Evolutionary conservation across 2,329 filamentous ascomycete genomes (phyloP), one percentile per base, ranked within the genome.

Genomic region (Chaetomium sp.): DNA sequence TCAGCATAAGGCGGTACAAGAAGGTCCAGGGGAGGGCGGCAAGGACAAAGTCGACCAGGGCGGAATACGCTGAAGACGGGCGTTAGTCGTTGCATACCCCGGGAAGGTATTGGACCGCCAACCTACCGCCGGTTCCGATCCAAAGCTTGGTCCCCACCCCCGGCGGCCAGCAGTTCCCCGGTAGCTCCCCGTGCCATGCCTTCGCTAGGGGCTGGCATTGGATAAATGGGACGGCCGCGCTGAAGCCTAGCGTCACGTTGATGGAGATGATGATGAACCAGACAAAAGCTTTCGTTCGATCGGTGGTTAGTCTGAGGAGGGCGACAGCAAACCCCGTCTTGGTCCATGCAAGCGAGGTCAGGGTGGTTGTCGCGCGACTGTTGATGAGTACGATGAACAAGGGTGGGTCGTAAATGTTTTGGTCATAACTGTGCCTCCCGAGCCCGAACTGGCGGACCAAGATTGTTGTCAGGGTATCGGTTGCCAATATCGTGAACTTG

Each of bases 231-330:
- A 50, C 45, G 12, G 33, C 21, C 5, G 57, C 57, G n/a, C 38
- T 33, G 45, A 59, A 29, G 16, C 19, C 27, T 3, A 29, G 21
- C 3, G 57, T 27, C 42, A 59, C 50, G 45, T 59, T 59, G 21
- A 59, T 21, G 27, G 57, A 49, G 7, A 59, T 35, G 13, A 59
- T 59, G 27, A 59, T 33, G n/a, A 59, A 59, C 57, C 57, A 59
- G 42, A 59, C 57, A 27, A 59, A 59, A 10, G 27, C 35, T 45
- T 59, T 59, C 4, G 57, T 59, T 27, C n/a, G 49, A 6, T 27
- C 57, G 25, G n/a, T 50, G 13, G 57, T 59, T 23, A 59, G 38
- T 19, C 57, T 9, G 3, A 59, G 23, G 4, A 59, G 45, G 2
- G 57, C 49, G 10, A 59, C 25, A 5, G 57, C 57, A 35, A 59